Base-by-base conservation (phyloP, 768 basidiomycete species). In the Xerocomus spinulosus region DNA sequence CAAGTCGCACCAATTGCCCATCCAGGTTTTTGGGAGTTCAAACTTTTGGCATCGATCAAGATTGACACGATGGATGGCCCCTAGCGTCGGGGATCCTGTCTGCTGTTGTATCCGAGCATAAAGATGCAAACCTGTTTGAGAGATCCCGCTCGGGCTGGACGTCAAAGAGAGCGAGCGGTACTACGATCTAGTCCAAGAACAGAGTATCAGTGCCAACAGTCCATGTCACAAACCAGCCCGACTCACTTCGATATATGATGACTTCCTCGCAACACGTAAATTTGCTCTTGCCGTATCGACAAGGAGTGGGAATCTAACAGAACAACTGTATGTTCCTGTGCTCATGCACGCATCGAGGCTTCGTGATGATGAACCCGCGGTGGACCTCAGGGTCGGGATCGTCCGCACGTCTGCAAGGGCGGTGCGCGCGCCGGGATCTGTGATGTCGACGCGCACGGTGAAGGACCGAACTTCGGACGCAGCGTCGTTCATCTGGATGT, bases 231-330 rank as follows among this genome's bases (percentile, higher is more conserved):
- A 42, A 42, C 14, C 1, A 42, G 23, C 9, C 9, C 24, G 4
- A 50, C 56, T 21, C 29, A 63, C 68, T 57, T 67, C 69, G 1
- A 83, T 62, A 43, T 78, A 82, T 3, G 63, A 68, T 0, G 80
- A 81, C 47, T 72, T 76, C 25, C 81, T 69, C 8, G 80, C 80
- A 17, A 81, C 50, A 1, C 77, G 70, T 12, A 74, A 51, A 51
- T 69, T 78, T 2, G 59, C 49, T 8, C 60, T 57, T 13, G 48
- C 53, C 2, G 70, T 68, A 20, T 72, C 56, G 5, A 81, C 61
- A 2, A 75, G 75, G 33, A 77, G 74, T 0, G 78, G 79, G 42
- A 70, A 78, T 1, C 40, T 43, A 9, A 80, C 46, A 21, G 52
- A 13, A 33, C 62, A 54, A 1, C 40, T 20, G 38, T 62, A 53